Evolutionary conservation across 257 asterid species (phyloP).

Genomic region (Gentiana straminea): DNA sequence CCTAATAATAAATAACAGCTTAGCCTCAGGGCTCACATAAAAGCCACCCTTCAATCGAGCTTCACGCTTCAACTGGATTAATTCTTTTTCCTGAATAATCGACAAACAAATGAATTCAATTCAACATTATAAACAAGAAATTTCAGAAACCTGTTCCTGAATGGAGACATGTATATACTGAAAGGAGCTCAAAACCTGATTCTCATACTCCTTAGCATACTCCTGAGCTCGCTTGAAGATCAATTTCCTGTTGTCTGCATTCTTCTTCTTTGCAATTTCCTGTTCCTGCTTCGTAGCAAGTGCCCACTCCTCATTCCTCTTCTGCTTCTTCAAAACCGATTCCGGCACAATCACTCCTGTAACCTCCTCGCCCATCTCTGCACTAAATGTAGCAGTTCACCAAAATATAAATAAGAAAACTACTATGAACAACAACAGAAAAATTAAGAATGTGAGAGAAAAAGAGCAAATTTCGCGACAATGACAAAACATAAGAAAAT

Average conservation of each 20-base stretch:
- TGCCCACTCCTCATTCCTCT: conserved; percentile 61
- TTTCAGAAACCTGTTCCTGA: too few species aligned
- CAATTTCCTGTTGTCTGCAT: conserved; percentile 33
- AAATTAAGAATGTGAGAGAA: too few species aligned
- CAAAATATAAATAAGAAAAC: too few species aligned
- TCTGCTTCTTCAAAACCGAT: conserved; percentile 63
- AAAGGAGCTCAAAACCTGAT: conserved; percentile 19
- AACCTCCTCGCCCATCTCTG: conserved; percentile 16
- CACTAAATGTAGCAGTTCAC: too few species aligned
- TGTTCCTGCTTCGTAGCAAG: conserved; percentile 38
- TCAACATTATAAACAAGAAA: not conserved
- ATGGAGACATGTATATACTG: too few species aligned
- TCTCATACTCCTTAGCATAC: conserved; percentile 41
- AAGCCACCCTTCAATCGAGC: conserved; percentile 83
- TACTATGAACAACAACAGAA: too few species aligned
- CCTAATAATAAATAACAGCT: conserved; percentile 47
- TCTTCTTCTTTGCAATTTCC: conserved; percentile 41
- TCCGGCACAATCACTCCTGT: conserved; percentile 34
- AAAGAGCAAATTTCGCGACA: too few species aligned
- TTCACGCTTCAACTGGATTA: conserved; percentile 56
- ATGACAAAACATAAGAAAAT: too few species aligned
- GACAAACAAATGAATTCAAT: not conserved
- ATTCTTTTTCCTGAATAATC: conserved; percentile 35
- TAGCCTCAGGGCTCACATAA: conserved; percentile 66
- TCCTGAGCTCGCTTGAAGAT: conserved; percentile 37